These are phyloP conservation scores for Hymenoscyphus infarciens DNA, from an alignment of 2,329 filamentous ascomycete species.

Conservation along the genomic window DNA sequence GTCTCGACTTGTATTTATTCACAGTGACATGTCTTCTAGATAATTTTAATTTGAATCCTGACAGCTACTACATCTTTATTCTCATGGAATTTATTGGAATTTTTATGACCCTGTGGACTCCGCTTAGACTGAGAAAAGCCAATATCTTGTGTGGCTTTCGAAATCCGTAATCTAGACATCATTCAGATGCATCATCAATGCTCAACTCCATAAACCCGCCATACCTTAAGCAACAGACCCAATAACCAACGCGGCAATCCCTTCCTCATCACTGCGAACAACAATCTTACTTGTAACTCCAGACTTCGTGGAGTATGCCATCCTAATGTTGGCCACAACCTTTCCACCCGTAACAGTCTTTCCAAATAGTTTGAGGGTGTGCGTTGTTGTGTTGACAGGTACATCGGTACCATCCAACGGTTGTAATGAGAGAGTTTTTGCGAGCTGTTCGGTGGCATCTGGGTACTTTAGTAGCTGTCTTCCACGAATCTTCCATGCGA, in stretches of 20 bases:
- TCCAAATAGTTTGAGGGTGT: conserved; percentile 92
- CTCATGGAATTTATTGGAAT: conserved; percentile 12
- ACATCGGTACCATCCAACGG: conserved; percentile 93
- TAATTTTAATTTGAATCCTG: too few species aligned
- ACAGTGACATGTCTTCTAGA: not conserved
- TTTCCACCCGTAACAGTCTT: conserved; percentile 90
- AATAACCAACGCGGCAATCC: conserved; percentile 79
- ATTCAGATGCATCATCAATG: conserved; percentile 27
- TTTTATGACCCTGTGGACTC: conserved; percentile 17
- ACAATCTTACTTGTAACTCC: conserved; percentile 96
- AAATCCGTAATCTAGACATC: conserved; percentile 32
- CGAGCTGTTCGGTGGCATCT: conserved; percentile 91
- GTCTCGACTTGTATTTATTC: not conserved
- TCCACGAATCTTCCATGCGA: not conserved
- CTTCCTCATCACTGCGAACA: conserved; percentile 87
- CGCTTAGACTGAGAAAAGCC: conserved; percentile 10
- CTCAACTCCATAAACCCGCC: conserved; percentile 30
- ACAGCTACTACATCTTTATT: not conserved
- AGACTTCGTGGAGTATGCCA: conserved; percentile 90
- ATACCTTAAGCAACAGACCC: conserved; percentile 63
- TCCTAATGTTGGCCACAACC: conserved; percentile 81
- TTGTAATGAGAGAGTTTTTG: conserved; percentile 83
- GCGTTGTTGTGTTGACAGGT: conserved; percentile 80
- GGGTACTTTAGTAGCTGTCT: conserved; percentile 26
- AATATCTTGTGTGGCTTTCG: conserved; percentile 16